Evolutionary conservation across 495 filamentous ascomycete species (phyloP), one percentile per base, ranked within the genome.

Genomic region (Annulohypoxylon bovei): DNA sequence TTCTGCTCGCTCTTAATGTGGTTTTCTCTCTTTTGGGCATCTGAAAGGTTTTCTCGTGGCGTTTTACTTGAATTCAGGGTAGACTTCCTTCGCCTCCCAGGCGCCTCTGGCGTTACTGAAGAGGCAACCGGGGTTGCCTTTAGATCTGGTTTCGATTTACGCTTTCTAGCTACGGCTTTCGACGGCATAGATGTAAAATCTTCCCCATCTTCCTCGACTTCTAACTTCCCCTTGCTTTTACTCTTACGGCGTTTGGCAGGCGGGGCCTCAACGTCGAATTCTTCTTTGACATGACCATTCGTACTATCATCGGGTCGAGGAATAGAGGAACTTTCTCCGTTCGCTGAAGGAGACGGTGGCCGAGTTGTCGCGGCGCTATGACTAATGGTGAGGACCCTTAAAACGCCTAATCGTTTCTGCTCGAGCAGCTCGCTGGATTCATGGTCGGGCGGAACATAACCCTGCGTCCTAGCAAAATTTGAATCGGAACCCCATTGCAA

Each of bases 1-100:
- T 94, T 94, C 78, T 95, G 91, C 77, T 98, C 94, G 35, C 93
- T 96, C 54, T 87, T 84, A 71, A 97, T 96, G 76, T 97, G 94
- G 67, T 97, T 96, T 66, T 88, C 88, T 40, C 93, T 83, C 80
- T 95, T 97, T 76, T 97, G 90, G 60, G 91, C 90, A 65, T 94
- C 92, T 0, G 90, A 90, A 27, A 97, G 84, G 70, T 95, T 95
- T 76, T 93, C 90, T 22, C 93, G 87, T 0, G 84, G 76, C 1
- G 81, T 28, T 77, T 90, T 92, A 8, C 67, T 68, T 6, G 67
- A 33, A 49, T 57, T 77, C 7, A 65, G 4, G 30, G 67, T 62
- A 11, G 74, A 71, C 22, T 74, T 76, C 18, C 75, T 71, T 23
- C 74, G 70, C 57, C 78, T 79, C 20, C 68, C 69, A 3, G 67